Conservation (phyloP, 2,329 filamentous ascomycete species). For the Calonectria pteridis region DNA sequence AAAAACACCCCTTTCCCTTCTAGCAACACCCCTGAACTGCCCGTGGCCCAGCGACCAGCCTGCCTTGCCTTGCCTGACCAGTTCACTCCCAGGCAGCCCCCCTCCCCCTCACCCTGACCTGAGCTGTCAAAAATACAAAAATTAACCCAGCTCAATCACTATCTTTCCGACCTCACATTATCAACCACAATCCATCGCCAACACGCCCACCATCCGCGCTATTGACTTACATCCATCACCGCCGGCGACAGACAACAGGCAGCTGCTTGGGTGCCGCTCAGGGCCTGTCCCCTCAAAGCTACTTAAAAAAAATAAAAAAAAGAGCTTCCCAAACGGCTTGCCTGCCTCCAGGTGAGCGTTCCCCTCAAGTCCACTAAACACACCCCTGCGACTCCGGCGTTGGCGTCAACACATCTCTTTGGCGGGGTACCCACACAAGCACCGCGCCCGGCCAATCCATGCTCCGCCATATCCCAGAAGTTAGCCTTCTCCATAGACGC, state of each 20-base stretch:
- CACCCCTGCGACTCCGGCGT: constrained; percentile 34
- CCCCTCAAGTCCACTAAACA: constrained; percentile 27
- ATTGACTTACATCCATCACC: neutral
- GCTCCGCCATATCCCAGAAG: constrained; percentile 41
- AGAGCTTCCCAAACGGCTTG: constrained; percentile 4
- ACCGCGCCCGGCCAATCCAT: constrained; percentile 51
- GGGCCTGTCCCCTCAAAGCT: neutral
- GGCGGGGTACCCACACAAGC: constrained; percentile 54
- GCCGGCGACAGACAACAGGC: constrained; percentile 9
- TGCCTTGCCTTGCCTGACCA: constrained; percentile 16
- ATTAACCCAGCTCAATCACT: neutral
- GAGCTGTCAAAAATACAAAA: constrained; percentile 12
- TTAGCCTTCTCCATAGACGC: constrained; percentile 40
- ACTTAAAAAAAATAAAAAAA: neutral
- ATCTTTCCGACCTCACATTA: constrained; percentile 7
- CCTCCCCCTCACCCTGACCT: constrained; percentile 5
- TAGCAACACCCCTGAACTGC: constrained; percentile 33
- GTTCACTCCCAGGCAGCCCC: constrained; percentile 11
- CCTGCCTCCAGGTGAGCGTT: constrained; percentile 17
- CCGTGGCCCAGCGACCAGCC: constrained; percentile 20
- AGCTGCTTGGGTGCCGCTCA: neutral
- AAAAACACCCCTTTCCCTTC: constrained; percentile 44
- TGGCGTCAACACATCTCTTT: constrained; percentile 27
- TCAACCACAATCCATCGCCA: neutral
- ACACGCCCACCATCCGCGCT: neutral